Evolutionary conservation across 345 rosid species (phyloP).

Genomic region (Populus nigra): DNA sequence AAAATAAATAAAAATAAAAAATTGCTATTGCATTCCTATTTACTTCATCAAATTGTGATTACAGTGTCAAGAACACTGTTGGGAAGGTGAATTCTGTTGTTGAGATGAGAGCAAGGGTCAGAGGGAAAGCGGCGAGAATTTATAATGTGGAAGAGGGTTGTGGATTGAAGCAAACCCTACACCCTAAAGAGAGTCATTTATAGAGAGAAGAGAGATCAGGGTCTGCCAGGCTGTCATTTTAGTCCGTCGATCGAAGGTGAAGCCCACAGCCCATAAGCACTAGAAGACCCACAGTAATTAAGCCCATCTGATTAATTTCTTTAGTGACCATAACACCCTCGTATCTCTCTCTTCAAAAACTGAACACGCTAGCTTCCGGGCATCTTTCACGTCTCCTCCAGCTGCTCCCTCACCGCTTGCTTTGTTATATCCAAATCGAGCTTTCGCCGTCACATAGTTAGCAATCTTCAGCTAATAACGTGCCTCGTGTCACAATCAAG

Average conservation of each 20-base stretch:
- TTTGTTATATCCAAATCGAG: neutral
- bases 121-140: neutral
- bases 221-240: neutral
- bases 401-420: neutral
- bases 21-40: too few relatives aligned
- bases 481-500: neutral
- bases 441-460: neutral
- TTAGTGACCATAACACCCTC: slow-evolving; percentile 2
- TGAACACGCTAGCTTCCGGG: neutral
- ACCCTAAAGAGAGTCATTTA: neutral
- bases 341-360: neutral
- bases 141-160: neutral
- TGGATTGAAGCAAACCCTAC: neutral
- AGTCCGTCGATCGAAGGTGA: neutral
- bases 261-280: neutral
- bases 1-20: neutral
- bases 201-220: neutral
- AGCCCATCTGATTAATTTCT: neutral
- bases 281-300: neutral
- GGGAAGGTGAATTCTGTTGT: too few relatives aligned
- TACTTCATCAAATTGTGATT: too few relatives aligned
- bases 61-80: too few relatives aligned
- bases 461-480: neutral
- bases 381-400: neutral
- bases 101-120: too few relatives aligned